phyloP scores from a whole-genome alignment of 164 flowering plant species.

The Chimonanthus salicifolius region DNA sequence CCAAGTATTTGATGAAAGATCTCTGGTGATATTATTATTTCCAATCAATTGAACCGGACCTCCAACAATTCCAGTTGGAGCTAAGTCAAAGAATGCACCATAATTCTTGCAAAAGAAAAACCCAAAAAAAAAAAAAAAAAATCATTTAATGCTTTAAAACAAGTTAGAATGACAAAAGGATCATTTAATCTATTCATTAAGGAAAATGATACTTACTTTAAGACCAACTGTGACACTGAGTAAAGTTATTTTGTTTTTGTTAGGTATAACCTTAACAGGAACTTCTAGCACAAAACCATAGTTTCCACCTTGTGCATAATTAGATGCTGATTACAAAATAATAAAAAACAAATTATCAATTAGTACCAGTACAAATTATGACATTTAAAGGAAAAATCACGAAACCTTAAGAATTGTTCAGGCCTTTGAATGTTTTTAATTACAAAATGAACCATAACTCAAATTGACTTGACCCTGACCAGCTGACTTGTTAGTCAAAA shows the following conservation, averaged over 20 bases:
- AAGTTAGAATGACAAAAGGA: neutral
- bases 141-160: neutral
- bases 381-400: too few relatives aligned
- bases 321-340: neutral
- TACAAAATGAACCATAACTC: neutral
- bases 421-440: neutral
- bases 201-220: conserved; percentile 20
- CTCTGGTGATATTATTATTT: conserved; percentile 31
- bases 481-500: too few relatives aligned
- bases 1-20: conserved; percentile 47
- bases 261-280: conserved; percentile 25
- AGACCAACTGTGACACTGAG: conserved; percentile 62
- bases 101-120: conserved; percentile 37
- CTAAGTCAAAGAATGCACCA: conserved; percentile 38
- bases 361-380: neutral
- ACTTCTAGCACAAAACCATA: conserved; percentile 17
- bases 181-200: neutral
- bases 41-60: conserved; percentile 47
- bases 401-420: neutral
- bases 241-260: conserved; percentile 41
- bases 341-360: too few relatives aligned
- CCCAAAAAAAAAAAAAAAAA: neutral
- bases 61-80: conserved; percentile 32
- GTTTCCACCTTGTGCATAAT: neutral
- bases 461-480: neutral